These are phyloP conservation scores for Oropetium thomaeum DNA, from an alignment of 176 grass and related monocot genomes.

Conservation along the genomic window DNA sequence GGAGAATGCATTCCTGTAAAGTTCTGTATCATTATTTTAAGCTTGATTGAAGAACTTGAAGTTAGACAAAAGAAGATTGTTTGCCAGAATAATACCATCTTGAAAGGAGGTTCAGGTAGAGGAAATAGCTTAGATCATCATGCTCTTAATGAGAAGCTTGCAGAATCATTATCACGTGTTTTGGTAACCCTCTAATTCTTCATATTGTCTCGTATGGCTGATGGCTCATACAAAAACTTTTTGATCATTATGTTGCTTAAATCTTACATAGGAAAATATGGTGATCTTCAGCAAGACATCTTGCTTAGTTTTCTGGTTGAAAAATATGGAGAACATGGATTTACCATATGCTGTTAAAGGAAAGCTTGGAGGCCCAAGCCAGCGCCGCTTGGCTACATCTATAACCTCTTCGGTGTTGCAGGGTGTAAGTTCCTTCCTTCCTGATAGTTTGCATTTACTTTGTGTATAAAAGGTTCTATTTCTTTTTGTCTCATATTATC, in stretches of 20 bases:
- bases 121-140: conserved; percentile 29
- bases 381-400: conserved; percentile 66
- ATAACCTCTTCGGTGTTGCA: conserved; percentile 71
- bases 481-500: neutral
- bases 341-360: conserved; percentile 88
- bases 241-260: conserved; percentile 18
- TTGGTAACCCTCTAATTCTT: conserved; percentile 52
- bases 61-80: conserved; percentile 30
- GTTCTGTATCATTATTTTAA: conserved; percentile 67
- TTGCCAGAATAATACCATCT: conserved; percentile 26
- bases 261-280: conserved; percentile 61
- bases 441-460: conserved; percentile 21
- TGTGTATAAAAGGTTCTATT: conserved; percentile 2
- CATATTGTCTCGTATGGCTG: neutral
- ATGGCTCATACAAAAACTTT: too few relatives aligned
- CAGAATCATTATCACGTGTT: conserved; percentile 39
- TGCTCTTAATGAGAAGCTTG: conserved; percentile 45
- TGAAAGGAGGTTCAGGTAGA: conserved; percentile 4
- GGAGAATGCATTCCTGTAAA: conserved; percentile 55
- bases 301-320: conserved; percentile 69
- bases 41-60: conserved; percentile 85
- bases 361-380: conserved; percentile 87
- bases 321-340: conserved; percentile 38
- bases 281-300: conserved; percentile 49
- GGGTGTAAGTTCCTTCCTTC: conserved; percentile 56